Evolutionary conservation across 2,329 filamentous ascomycete genomes (phyloP), one percentile per base, ranked within the genome.

Genomic region (Fusarium temperatum): DNA sequence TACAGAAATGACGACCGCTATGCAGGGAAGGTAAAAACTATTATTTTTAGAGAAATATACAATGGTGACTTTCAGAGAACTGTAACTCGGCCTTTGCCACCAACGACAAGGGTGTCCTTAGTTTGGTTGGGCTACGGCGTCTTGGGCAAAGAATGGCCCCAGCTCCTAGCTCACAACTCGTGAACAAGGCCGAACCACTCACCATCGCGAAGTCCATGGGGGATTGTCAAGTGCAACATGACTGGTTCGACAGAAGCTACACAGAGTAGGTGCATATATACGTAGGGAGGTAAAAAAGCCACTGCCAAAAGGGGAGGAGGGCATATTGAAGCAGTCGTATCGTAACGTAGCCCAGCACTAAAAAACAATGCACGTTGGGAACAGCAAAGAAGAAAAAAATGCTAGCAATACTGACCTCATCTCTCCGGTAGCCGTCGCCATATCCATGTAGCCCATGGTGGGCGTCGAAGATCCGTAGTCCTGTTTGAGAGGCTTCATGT

Each of bases 391-490:
- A 64, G n/a, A 63, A 24, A 24, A 22, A 44, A 44, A 24, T 35
- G 77, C 64, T 35, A 65, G 53, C 45, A 45, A 53, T 51, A 87
- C 88, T 80, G 81, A 89, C 88, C 88, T 87, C 83, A 89, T 87
- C 79, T 89, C 87, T 85, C 79, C 81, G 38, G 83, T 79, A 76
- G 85, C 83, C 58, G 84, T 81, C 62, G 84, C 84, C 77, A 89
- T 84, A 61, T 87, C 86, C 79, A 89, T 84, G 78, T 88, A 89
- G 76, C 88, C 87, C 80, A 89, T 83, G 80, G 85, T 86, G 77
- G 80, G 82, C 81, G 87, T 84, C 81, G 87, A 86, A 80, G 86
- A 84, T 81, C 88, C 85, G 82, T 88, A 89, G 79, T 88, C 87
- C 86, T 89, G 84, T 80, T 84, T 76, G 74, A 80, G 71, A 64